Evolutionary conservation across 257 asterid species (phyloP).

Genomic region (Primulina tabacum): DNA sequence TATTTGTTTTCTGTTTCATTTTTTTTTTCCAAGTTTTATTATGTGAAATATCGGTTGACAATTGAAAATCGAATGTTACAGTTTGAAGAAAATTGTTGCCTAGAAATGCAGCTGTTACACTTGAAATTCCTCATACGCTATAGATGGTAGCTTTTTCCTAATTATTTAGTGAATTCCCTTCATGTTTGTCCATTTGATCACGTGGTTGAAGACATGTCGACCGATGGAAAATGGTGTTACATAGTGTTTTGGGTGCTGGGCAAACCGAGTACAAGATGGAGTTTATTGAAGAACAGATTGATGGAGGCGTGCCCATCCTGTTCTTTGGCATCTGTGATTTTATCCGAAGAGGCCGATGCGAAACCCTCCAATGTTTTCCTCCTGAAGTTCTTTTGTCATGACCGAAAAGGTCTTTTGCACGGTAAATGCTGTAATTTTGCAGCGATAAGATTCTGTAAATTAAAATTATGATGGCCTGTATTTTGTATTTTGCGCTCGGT

Average conservation of each 20-base stretch:
- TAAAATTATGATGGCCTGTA: too few species aligned
- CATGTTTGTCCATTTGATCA: neutral
- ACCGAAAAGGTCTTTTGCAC: constrained; percentile 62
- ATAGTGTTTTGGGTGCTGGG: constrained; percentile 70
- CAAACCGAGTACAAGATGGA: constrained; percentile 52
- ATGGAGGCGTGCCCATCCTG: constrained; percentile 74
- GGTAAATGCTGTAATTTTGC: constrained; percentile 41
- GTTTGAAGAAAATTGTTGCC: too few species aligned
- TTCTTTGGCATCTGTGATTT: constrained; percentile 51
- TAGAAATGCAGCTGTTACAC: neutral
- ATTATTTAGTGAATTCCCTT: neutral
- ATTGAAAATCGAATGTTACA: neutral
- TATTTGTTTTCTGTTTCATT: too few species aligned
- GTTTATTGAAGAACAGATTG: constrained; percentile 55
- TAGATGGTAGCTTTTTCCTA: neutral
- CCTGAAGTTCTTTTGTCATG: constrained; percentile 67
- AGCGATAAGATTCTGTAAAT: neutral
- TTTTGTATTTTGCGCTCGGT: neutral
- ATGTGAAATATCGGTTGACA: neutral
- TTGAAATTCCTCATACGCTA: neutral
- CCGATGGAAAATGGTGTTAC: constrained; percentile 89
- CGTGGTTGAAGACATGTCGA: constrained; percentile 51
- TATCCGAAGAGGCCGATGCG: constrained; percentile 65
- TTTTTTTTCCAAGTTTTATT: neutral
- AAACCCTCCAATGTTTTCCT: constrained; percentile 50